Evolutionary conservation across 257 asterid genomes (phyloP).

Genomic region (Nicotiana tabacum): DNA sequence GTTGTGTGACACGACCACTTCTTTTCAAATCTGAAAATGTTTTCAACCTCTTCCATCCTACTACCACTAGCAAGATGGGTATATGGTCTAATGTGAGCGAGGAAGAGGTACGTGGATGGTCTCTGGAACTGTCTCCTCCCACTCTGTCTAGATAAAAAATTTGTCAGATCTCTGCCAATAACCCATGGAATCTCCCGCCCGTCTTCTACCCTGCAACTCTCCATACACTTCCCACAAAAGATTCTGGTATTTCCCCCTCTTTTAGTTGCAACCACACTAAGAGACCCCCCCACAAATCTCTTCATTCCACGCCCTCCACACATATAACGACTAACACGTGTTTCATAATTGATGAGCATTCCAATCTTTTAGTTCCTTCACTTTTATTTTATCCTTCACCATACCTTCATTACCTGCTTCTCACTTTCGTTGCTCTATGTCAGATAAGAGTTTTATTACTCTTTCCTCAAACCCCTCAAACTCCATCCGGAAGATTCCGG

Average conservation of each 20-base stretch:
- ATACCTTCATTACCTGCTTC: not conserved
- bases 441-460: not conserved
- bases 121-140: not conserved
- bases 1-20: not conserved
- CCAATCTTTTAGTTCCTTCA: not conserved
- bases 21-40: not conserved
- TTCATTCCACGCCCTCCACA: not conserved
- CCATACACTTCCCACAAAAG: not conserved
- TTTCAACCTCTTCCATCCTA: not conserved
- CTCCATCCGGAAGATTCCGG: not conserved
- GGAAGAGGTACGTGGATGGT: not conserved
- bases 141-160: not conserved
- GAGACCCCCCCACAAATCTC: not conserved
- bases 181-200: not conserved
- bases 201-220: not conserved
- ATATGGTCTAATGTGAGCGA: not conserved
- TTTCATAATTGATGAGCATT: not conserved
- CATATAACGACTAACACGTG: not conserved
- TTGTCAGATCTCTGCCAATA: not conserved
- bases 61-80: not conserved
- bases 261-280: not conserved
- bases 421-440: not conserved
- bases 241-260: not conserved
- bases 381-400: not conserved
- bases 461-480: not conserved